Conservation (phyloP, 257 asterid genomes). For the Anisodus acutangulus region DNA sequence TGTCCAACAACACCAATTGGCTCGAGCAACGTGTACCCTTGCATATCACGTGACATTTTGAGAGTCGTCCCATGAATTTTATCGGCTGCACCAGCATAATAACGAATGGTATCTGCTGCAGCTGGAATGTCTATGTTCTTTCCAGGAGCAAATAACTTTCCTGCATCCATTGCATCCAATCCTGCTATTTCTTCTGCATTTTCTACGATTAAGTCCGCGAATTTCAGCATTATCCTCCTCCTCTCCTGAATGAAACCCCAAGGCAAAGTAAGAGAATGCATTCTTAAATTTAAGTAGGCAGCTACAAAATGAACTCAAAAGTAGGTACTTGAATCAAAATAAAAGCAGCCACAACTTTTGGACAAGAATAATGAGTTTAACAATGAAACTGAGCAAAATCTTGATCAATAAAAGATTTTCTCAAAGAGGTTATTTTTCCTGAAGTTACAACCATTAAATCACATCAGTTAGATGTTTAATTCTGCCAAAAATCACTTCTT, state of each 20-base stretch:
- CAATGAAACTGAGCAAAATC: no score
- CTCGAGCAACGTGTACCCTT: slow-evolving; percentile 48
- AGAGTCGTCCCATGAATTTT: slow-evolving; percentile 52
- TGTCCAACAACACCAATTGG: slow-evolving; percentile 57
- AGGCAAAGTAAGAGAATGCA: not conserved
- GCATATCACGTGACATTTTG: slow-evolving; percentile 44
- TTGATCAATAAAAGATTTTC: no score
- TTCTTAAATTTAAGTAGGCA: not conserved
- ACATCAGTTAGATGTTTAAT: no score
- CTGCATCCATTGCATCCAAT: slow-evolving; percentile 47
- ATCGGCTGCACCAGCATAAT: slow-evolving; percentile 55
- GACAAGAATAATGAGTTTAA: no score
- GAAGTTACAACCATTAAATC: no score
- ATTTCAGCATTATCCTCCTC: slow-evolving; percentile 44
- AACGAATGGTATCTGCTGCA: slow-evolving; percentile 35
- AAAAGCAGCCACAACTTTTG: no score
- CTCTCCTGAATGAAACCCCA: slow-evolving; percentile 40
- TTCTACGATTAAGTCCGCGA: slow-evolving; percentile 43
- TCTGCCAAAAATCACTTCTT: no score
- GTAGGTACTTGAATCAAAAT: not conserved
- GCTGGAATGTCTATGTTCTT: slow-evolving; percentile 43
- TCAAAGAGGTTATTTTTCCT: no score
- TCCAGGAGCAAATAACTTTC: slow-evolving; percentile 36
- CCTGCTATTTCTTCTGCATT: slow-evolving; percentile 43
- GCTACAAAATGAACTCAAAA: not conserved